Conservation (phyloP, 2,329 filamentous ascomycete species). For the Fusarium dlaminii region DNA sequence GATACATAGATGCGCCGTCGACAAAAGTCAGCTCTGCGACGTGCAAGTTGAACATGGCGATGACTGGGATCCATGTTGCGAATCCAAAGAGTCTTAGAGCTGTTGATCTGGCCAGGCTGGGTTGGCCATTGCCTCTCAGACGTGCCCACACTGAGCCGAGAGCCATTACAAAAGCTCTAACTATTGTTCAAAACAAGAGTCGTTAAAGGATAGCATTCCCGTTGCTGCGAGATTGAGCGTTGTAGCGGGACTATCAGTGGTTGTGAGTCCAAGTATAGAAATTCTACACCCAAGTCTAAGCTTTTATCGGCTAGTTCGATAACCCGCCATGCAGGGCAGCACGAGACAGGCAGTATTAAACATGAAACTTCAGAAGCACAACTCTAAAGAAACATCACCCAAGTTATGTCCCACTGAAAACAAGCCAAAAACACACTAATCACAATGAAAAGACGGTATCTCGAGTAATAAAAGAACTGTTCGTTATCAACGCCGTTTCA, state of each 20-base stretch:
- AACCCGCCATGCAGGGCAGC: neutral
- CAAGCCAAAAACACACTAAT: neutral
- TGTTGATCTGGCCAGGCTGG: conserved; percentile 47
- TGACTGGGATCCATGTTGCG: conserved; percentile 69
- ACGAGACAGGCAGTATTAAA: neutral
- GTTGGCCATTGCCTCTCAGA: conserved; percentile 36
- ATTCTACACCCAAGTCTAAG: conserved; percentile 21
- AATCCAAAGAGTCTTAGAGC: conserved; percentile 61
- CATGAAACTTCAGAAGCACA: neutral
- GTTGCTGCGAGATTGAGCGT: neutral
- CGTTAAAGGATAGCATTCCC: conserved; percentile 1
- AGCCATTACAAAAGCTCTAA: conserved; percentile 45
- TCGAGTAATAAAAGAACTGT: conserved; percentile 32
- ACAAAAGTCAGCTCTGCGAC: conserved; percentile 68
- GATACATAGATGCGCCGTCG: conserved; percentile 77
- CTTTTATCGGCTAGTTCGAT: conserved; percentile 38
- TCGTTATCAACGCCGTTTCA: conserved; percentile 43
- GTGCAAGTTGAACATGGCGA: conserved; percentile 69
- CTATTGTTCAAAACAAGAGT: conserved; percentile 1
- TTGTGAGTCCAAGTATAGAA: conserved; percentile 21
- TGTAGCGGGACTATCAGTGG: neutral
- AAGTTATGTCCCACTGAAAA: neutral
- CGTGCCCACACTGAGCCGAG: conserved; percentile 50
- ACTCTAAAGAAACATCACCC: neutral
- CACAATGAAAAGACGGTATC: neutral